Evolutionary conservation across 2,329 filamentous ascomycete species (phyloP).

Genomic region (Cryoendolithus antarcticus): DNA sequence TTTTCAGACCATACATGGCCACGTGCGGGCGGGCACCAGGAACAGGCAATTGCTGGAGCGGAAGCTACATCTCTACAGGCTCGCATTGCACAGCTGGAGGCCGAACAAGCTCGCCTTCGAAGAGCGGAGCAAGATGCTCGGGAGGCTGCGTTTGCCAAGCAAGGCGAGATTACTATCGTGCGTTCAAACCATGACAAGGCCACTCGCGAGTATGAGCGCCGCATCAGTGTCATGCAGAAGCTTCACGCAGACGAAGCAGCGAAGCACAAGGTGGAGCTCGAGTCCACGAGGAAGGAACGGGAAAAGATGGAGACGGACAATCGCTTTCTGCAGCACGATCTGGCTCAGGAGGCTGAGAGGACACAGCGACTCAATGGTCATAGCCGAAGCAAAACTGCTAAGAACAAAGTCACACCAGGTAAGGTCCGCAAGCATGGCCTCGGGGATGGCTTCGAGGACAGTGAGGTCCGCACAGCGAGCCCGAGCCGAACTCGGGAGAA

Average conservation of each 20-base stretch:
- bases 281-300: slow-evolving; percentile 52
- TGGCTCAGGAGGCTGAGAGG: slow-evolving; percentile 48
- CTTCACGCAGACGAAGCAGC: slow-evolving; percentile 51
- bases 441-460: slow-evolving; percentile 67
- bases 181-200: slow-evolving; percentile 55
- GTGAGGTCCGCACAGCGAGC: slow-evolving; percentile 35
- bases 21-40: slow-evolving; percentile 13
- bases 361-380: slow-evolving; percentile 33
- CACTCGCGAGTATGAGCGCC: slow-evolving; percentile 49
- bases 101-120: slow-evolving; percentile 28
- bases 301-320: slow-evolving; percentile 56
- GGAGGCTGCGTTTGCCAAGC: slow-evolving; percentile 46
- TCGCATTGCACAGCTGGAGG: slow-evolving; percentile 34
- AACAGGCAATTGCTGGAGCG: slow-evolving; percentile 4
- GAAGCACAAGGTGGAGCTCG: slow-evolving; percentile 51
- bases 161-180: slow-evolving; percentile 64
- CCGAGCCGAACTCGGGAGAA: slow-evolving; percentile 30
- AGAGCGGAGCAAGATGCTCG: slow-evolving; percentile 30
- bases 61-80: slow-evolving; percentile 25
- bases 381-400: slow-evolving; percentile 7
- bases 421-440: slow-evolving; percentile 14
- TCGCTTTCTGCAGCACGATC: slow-evolving; percentile 60
- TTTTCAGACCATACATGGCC: slow-evolving; percentile 4
- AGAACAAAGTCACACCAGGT: slow-evolving; percentile 15
- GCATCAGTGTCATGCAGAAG: slow-evolving; percentile 50